A percentile compares a stretch with the other conserved stretches of the same genome.
Conservation (phyloP, 805 yeast species). For the Ascoidea asiatica region DNA sequence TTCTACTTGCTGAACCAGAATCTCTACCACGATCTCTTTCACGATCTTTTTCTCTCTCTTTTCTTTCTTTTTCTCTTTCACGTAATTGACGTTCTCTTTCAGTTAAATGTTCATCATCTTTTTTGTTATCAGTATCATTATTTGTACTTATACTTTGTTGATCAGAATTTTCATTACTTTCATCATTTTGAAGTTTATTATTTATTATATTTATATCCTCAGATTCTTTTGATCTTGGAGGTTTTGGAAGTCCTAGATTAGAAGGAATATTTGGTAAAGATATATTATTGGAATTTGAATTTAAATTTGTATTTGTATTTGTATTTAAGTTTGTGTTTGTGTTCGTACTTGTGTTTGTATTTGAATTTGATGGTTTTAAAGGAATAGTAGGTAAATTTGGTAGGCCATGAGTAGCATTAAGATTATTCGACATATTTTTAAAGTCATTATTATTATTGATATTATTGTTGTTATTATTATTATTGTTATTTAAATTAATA, state of each 20-base stretch:
- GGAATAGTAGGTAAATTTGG: conserved; percentile 17
- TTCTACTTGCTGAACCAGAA: background rate
- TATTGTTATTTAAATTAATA: conserved; percentile 7
- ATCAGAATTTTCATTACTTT: background rate
- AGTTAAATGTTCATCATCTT: background rate
- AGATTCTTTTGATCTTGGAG: background rate
- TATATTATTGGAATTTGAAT: background rate
- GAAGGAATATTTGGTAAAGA: background rate
- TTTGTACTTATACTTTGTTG: background rate
- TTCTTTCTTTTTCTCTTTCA: background rate
- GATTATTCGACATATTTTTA: background rate
- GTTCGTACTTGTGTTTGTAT: background rate
- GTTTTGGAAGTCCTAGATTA: background rate
- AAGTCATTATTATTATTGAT: conserved; percentile 1
- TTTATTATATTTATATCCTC: no score
- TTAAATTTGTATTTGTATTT: background rate
- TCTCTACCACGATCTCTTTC: background rate
- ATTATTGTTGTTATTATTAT: conserved; percentile 2
- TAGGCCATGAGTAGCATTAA: conserved; percentile 11
- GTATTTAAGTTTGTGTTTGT: background rate
- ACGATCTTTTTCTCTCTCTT: background rate
- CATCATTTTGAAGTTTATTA: no score
- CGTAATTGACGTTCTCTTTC: background rate
- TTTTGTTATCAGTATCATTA: background rate
- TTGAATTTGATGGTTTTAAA: conserved; percentile 3